Base-by-base conservation (phyloP, 2,329 filamentous ascomycete species). In the Trichophyton benhamiae region DNA sequence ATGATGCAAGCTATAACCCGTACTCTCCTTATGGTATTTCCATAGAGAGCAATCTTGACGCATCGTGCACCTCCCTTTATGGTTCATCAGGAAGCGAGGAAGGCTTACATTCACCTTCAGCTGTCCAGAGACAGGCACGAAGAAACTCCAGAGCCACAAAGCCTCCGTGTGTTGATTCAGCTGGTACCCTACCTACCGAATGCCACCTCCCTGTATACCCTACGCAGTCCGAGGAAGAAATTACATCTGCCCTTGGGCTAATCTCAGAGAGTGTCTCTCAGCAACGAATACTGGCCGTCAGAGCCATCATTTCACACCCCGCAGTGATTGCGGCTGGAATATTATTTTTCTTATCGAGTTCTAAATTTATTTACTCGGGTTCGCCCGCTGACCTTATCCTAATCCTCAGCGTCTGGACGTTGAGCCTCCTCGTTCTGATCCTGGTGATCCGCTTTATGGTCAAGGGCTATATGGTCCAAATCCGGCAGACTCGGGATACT, bases 251-350 rank as follows among this genome's bases (percentile, higher is more conserved):
- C 17, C 78, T 95, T 59, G 82, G 82, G 65, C 82, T 95, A 20
- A 80, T 95, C 44, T 87, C 89, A 63, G 89, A 92, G 74, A 89
- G 86, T 62, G 83, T 95, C 58, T 88, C 89, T 41, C 87, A 95
- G 74, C 90, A 94, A 78, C 84, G 87, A 64, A 86, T 89, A 70
- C 75, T 81, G 7, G 84, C 88, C 20, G 82, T 84, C 48, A 76
- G 77, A 60, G 76, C 82, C 64, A 76, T 94, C 62, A 77, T 88
- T 64, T 82, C 82, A 67, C 84, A 89, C 73, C 78, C 81, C 27
- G 68, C 78, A 53, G 80, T 78, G 67, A 66, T 79, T 30, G 66
- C 71, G 1, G 13, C 71, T 1, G 65, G 78, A n/a, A 68, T 75
- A 3, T 69, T 69, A 0, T 62, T 77, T 36, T 67, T 79, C 17